Conservation (phyloP, 2,329 filamentous ascomycete species). For the Hymenoscyphus infarciens region DNA sequence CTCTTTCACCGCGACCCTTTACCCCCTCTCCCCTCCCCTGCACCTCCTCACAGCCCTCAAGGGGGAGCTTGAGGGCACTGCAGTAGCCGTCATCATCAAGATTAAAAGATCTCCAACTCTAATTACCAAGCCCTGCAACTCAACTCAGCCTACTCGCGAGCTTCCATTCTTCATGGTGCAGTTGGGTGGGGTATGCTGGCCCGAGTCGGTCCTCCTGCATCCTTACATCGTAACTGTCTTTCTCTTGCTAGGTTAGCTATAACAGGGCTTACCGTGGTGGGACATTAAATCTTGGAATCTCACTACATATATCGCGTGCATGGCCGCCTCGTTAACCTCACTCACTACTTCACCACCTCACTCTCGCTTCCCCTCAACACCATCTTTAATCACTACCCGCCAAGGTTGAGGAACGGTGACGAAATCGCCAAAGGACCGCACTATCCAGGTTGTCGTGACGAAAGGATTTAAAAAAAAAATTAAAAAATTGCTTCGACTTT, state of each 20-base stretch:
- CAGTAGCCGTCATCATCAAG: neutral
- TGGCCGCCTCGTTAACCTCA: neutral
- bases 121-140: neutral
- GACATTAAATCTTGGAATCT: neutral
- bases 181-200: neutral
- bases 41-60: too few relatives aligned
- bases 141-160: neutral
- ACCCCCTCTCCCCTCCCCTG: neutral
- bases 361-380: too few relatives aligned
- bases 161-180: neutral
- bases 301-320: conserved; percentile 1
- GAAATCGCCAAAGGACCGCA: too few relatives aligned
- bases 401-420: neutral
- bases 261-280: neutral
- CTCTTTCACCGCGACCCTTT: neutral
- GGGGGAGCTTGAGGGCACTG: neutral
- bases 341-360: neutral
- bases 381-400: neutral
- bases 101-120: conserved; percentile 1
- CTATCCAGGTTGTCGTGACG: too few relatives aligned
- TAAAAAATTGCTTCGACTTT: neutral
- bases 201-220: conserved; percentile 3
- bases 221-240: conserved; percentile 1
- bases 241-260: neutral
- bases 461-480: neutral